A percentile compares a stretch with the other conserved stretches of the same genome.
Evolutionary conservation across 2,329 filamentous ascomycete genomes (phyloP).

Genomic region (Pezicula radicicola): DNA sequence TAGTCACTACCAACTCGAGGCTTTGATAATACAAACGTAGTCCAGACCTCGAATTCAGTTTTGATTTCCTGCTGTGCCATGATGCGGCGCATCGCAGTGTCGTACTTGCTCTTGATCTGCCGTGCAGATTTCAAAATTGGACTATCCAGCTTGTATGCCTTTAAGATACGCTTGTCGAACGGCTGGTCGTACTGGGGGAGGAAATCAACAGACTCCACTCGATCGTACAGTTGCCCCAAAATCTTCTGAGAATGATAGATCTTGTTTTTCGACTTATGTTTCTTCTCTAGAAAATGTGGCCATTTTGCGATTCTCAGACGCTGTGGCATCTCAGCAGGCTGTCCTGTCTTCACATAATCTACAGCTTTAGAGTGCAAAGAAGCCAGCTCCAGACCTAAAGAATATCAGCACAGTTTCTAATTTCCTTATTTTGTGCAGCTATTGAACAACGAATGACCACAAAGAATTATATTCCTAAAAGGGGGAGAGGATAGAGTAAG

Average conservation of each 20-base stretch:
- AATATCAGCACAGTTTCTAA: constrained; percentile 5
- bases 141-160: constrained; percentile 53
- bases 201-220: constrained; percentile 65
- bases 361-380: constrained; percentile 85
- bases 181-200: constrained; percentile 65
- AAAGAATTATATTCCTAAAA: too few species aligned
- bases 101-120: constrained; percentile 73
- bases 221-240: constrained; percentile 80
- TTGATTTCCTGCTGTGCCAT: constrained; percentile 81
- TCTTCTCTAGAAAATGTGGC: constrained; percentile 89
- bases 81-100: constrained; percentile 70
- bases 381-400: constrained; percentile 64
- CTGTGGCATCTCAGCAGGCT: constrained; percentile 64
- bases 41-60: constrained; percentile 91
- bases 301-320: constrained; percentile 59
- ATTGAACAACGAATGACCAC: too few species aligned
- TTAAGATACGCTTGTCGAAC: constrained; percentile 75
- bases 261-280: constrained; percentile 36
- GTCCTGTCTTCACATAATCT: constrained; percentile 89
- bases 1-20: constrained; percentile 73
- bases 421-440: too few species aligned
- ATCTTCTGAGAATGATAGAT: constrained; percentile 68
- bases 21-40: constrained; percentile 76
- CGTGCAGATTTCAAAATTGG: constrained; percentile 55
- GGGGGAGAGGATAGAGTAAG: too few species aligned